Evolutionary conservation across 1,284 basidiomycete species (phyloP).

Genomic region (Ceratobasidium papillatum): DNA sequence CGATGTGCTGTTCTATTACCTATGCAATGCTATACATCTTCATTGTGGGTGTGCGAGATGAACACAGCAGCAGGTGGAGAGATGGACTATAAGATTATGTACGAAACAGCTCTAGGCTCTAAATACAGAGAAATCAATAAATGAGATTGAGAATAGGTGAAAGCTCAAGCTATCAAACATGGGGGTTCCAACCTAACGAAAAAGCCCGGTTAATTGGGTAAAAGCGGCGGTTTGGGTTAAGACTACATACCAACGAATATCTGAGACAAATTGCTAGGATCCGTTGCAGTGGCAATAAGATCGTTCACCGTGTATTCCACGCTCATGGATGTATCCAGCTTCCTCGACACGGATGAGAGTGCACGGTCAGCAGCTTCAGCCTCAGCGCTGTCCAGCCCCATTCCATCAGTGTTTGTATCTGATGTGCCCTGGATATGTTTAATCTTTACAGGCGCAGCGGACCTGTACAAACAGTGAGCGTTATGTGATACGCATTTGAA

Average conservation of each 20-base stretch:
- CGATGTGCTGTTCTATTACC: conserved; percentile 29
- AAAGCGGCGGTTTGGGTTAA: not conserved
- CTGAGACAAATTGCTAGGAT: conserved; percentile 75
- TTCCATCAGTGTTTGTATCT: conserved; percentile 56
- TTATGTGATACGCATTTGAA: conserved; percentile 10
- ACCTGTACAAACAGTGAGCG: conserved; percentile 58
- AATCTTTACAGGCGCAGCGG: conserved; percentile 75
- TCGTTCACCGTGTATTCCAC: conserved; percentile 95
- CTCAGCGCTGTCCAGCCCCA: conserved; percentile 71
- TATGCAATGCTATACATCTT: conserved; percentile 43
- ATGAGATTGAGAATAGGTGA: not conserved
- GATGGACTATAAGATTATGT: not conserved
- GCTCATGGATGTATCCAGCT: conserved; percentile 85
- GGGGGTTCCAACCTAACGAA: conserved; percentile 40
- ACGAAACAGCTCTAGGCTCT: not conserved
- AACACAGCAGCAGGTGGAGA: not conserved
- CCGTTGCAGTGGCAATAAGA: conserved; percentile 89
- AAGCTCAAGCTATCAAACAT: conserved; percentile 13
- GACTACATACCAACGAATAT: conserved; percentile 73
- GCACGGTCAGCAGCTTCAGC: conserved; percentile 92
- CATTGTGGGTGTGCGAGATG: conserved; percentile 19
- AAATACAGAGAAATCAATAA: not conserved
- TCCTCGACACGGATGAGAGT: conserved; percentile 76
- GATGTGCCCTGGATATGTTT: conserved; percentile 43
- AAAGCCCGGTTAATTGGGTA: not conserved